Conservation (phyloP, 169 alveolate genomes). For the Cryptosporidium sp. region DNA sequence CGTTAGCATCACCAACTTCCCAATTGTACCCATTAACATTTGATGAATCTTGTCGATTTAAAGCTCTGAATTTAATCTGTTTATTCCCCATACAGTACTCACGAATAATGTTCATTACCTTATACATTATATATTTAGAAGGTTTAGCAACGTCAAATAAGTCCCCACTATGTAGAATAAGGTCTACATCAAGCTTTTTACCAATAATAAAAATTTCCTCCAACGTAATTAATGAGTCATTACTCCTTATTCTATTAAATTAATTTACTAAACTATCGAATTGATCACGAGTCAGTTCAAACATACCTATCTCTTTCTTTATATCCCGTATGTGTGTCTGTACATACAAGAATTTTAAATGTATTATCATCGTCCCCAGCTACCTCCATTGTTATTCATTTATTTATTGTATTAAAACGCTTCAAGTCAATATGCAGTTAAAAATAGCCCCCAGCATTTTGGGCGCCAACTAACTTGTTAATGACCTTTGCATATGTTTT, state of each 20-base stretch:
- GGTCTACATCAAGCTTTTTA: slow-evolving; percentile 88
- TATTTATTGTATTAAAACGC: background rate
- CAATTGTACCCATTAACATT: slow-evolving; percentile 29
- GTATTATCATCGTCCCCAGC: slow-evolving; percentile 75
- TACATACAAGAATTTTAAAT: slow-evolving; percentile 90
- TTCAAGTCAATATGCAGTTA: background rate
- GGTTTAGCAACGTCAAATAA: slow-evolving; percentile 94
- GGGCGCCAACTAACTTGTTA: background rate
- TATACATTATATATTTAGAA: slow-evolving; percentile 87
- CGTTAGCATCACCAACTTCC: slow-evolving; percentile 51
- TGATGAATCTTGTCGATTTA: slow-evolving; percentile 1
- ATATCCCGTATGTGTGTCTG: slow-evolving; percentile 96
- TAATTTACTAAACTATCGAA: background rate
- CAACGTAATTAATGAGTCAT: slow-evolving; percentile 93
- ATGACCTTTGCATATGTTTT: slow-evolving; percentile 2
- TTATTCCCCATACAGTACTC: slow-evolving; percentile 84
- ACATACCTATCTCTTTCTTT: slow-evolving; percentile 90
- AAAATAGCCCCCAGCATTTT: background rate
- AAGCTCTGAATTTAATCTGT: slow-evolving; percentile 53
- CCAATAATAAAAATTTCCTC: slow-evolving; percentile 94
- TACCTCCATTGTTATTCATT: background rate
- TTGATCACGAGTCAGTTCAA: slow-evolving; percentile 16
- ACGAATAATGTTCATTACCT: slow-evolving; percentile 83
- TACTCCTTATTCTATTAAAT: slow-evolving; percentile 82
- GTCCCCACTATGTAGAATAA: slow-evolving; percentile 95